Evolutionary conservation across 2,329 filamentous ascomycete species (phyloP).

Genomic region (Talaromyces sp.): DNA sequence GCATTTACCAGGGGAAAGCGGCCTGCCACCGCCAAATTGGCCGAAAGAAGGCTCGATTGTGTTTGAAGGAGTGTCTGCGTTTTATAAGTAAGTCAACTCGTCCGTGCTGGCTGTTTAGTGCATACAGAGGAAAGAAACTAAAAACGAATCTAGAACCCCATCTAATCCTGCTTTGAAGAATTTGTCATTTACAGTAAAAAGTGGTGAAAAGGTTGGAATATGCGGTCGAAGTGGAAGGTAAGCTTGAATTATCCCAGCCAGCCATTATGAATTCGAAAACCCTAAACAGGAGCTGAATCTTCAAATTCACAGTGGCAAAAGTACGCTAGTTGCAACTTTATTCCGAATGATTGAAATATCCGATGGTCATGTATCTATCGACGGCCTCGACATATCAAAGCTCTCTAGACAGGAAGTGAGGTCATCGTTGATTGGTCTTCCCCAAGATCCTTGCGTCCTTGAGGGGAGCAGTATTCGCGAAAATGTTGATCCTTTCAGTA

Average conservation of each 20-base stretch:
- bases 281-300: constrained; percentile 13
- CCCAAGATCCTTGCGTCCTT: constrained; percentile 68
- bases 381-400: constrained; percentile 68
- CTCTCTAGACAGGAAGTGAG: constrained; percentile 65
- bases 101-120: background rate
- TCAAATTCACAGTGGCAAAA: constrained; percentile 53
- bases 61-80: constrained; percentile 38
- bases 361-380: constrained; percentile 62
- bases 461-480: constrained; percentile 72
- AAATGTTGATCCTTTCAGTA: constrained; percentile 71
- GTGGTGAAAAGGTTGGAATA: constrained; percentile 66
- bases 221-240: constrained; percentile 74
- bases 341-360: constrained; percentile 70
- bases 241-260: constrained; percentile 65
- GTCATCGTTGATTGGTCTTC: constrained; percentile 69
- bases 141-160: constrained; percentile 13
- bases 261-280: constrained; percentile 36
- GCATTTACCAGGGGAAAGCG: constrained; percentile 35
- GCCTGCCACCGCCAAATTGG: constrained; percentile 34
- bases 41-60: constrained; percentile 37
- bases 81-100: constrained; percentile 31
- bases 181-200: constrained; percentile 47
- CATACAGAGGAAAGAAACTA: too few species aligned
- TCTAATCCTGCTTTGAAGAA: constrained; percentile 35
- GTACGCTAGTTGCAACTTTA: constrained; percentile 65